Evolutionary conservation across 2,329 filamentous ascomycete species (phyloP).

Genomic region (Fonsecaea nubica): DNA sequence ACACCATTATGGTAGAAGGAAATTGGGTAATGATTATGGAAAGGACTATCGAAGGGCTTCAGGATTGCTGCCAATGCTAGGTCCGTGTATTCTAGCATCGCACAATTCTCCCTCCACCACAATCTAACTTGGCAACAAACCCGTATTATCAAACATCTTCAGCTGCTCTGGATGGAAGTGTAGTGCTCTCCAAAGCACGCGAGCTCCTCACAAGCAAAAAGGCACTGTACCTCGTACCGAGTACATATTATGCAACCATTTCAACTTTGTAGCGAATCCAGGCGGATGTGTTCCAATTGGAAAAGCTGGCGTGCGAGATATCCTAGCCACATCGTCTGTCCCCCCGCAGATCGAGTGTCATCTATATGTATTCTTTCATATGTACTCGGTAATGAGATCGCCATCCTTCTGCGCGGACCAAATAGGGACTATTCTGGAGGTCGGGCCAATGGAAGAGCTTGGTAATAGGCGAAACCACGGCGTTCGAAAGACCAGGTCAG

Average conservation of each 20-base stretch:
- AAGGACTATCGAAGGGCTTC: too few relatives aligned
- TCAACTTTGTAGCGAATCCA: background rate
- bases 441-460: background rate
- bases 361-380: background rate
- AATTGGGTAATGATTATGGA: constrained; percentile 33
- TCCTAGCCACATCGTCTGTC: background rate
- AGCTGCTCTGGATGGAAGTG: background rate
- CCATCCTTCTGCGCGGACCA: background rate
- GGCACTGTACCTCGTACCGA: too few relatives aligned
- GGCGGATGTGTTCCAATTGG: background rate
- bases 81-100: too few relatives aligned
- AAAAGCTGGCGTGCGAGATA: background rate
- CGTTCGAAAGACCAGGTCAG: background rate
- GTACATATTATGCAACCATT: background rate
- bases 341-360: background rate
- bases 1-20: constrained; percentile 34
- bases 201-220: background rate
- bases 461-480: background rate
- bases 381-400: background rate
- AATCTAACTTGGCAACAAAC: background rate
- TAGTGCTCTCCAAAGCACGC: background rate
- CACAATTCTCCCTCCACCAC: background rate
- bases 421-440: background rate
- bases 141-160: too few relatives aligned
- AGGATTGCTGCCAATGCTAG: too few relatives aligned